Evolutionary conservation across 1,139 yeast species (phyloP).

Genomic region (Sugiyamaella neomexicana): DNA sequence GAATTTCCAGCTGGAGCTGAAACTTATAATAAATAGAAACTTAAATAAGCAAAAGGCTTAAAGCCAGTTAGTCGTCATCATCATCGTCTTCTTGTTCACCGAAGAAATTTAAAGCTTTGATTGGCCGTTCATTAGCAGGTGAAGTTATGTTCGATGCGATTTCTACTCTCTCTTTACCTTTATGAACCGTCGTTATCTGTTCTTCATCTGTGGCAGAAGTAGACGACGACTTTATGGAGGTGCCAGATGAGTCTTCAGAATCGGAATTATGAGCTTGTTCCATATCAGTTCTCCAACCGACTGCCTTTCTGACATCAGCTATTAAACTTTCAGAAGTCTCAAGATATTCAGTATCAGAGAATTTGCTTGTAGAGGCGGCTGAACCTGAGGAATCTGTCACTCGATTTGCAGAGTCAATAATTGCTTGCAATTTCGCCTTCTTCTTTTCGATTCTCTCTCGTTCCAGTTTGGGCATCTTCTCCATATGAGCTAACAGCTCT

Average conservation of each 20-base stretch:
- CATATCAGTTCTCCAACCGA: neutral
- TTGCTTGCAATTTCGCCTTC: slow-evolving; percentile 39
- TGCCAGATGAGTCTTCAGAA: neutral
- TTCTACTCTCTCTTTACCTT: slow-evolving; percentile 1
- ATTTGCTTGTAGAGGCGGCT: slow-evolving; percentile 28
- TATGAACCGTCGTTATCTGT: neutral
- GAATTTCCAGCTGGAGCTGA: too few species aligned
- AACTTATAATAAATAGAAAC: too few species aligned
- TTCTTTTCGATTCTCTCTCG: slow-evolving; percentile 36
- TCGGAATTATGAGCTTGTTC: neutral
- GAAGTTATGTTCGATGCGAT: neutral
- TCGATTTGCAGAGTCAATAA: slow-evolving; percentile 29
- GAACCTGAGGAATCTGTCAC: slow-evolving; percentile 18
- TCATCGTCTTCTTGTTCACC: slow-evolving; percentile 16
- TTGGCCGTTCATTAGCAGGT: neutral
- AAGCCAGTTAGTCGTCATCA: slow-evolving; percentile 1
- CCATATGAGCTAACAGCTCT: slow-evolving; percentile 40
- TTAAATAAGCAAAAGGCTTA: too few species aligned
- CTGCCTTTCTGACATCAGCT: slow-evolving; percentile 25
- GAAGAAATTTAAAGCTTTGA: slow-evolving; percentile 18
- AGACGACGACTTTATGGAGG: slow-evolving; percentile 3
- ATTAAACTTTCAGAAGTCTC: slow-evolving; percentile 40
- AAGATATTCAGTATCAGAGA: slow-evolving; percentile 41
- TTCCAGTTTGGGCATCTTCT: slow-evolving; percentile 32
- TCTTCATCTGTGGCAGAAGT: slow-evolving; percentile 10